Percentiles rank a stretch among this genome's conserved stretches.
Evolutionary conservation across 257 asterid genomes (phyloP).

Genomic region (Perilla frutescens): DNA sequence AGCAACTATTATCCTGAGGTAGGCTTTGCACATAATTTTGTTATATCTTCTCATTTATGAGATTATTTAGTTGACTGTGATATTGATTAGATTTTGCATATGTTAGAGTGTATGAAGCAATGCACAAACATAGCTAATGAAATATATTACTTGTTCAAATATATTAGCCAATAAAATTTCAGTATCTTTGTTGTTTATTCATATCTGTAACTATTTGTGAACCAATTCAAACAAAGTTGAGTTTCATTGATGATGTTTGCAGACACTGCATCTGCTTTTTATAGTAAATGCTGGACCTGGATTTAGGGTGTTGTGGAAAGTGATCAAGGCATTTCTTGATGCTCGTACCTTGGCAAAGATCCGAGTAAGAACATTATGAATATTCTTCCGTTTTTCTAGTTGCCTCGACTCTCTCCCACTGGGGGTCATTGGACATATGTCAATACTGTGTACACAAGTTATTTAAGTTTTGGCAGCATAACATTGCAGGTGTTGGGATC

Average conservation of each 20-base stretch:
- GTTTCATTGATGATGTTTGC: slow-evolving; percentile 30
- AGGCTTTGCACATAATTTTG: slow-evolving; percentile 19
- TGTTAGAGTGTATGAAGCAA: too few relatives aligned
- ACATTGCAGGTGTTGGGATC: slow-evolving; percentile 70
- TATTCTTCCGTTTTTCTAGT: slow-evolving; percentile 7
- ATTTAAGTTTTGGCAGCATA: slow-evolving; percentile 6
- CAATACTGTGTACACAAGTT: too few relatives aligned
- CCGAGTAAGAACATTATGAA: slow-evolving; percentile 43
- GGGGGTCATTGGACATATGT: not conserved
- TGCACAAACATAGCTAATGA: too few relatives aligned
- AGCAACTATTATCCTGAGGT: slow-evolving; percentile 87
- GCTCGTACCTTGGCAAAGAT: slow-evolving; percentile 73
- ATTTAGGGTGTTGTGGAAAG: slow-evolving; percentile 72
- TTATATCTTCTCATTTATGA: slow-evolving; percentile 10
- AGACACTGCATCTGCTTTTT: slow-evolving; percentile 72
- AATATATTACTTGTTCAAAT: too few relatives aligned
- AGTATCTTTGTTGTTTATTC: too few relatives aligned
- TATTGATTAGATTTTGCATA: not conserved
- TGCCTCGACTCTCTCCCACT: not conserved
- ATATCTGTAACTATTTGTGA: too few relatives aligned
- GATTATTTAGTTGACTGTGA: not conserved
- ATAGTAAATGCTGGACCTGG: slow-evolving; percentile 76
- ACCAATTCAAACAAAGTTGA: too few relatives aligned
- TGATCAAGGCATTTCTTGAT: slow-evolving; percentile 70
- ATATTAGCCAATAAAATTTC: too few relatives aligned